A percentile compares a stretch with the other conserved stretches of the same genome.
These are phyloP conservation scores for Colletotrichum melonis DNA, from an alignment of 2,329 filamentous ascomycete species.

Conservation along the genomic window DNA sequence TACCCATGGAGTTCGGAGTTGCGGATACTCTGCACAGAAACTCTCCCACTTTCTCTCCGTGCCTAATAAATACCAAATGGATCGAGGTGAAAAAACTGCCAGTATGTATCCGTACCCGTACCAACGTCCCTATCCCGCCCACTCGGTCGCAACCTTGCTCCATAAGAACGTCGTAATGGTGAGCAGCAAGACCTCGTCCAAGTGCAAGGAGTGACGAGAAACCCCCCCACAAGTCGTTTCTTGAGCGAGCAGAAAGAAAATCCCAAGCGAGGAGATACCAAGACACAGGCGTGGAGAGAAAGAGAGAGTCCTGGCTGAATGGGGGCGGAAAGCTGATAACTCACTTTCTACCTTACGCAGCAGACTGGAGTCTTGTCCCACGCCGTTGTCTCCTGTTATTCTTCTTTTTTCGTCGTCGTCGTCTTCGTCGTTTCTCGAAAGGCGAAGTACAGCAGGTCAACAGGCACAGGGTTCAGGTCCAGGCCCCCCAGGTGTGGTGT, in stretches of 20 bases:
- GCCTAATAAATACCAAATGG: not conserved
- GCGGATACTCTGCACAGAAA: not conserved
- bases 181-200: not conserved
- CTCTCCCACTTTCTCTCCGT: not conserved
- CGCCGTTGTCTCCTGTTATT: not conserved
- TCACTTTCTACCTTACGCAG: not conserved
- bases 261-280: not conserved
- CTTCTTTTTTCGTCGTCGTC: not conserved
- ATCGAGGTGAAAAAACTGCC: not conserved
- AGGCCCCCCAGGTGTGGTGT: not conserved
- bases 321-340: not conserved
- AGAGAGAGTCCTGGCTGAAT: not conserved
- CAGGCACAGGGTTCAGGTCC: not conserved
- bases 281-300: not conserved
- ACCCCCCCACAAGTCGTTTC: conserved; percentile 5
- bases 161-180: not conserved
- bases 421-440: not conserved
- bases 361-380: not conserved
- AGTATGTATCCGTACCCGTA: not conserved
- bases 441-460: not conserved
- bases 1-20: not conserved
- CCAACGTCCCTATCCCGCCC: not conserved
- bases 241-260: not conserved
- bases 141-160: not conserved
- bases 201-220: conserved; percentile 7